Percentiles rank a stretch among this genome's conserved stretches.
These are phyloP conservation scores for Stemphylium beticola DNA, from an alignment of 2,329 filamentous ascomycete genomes.

Conservation along the genomic window DNA sequence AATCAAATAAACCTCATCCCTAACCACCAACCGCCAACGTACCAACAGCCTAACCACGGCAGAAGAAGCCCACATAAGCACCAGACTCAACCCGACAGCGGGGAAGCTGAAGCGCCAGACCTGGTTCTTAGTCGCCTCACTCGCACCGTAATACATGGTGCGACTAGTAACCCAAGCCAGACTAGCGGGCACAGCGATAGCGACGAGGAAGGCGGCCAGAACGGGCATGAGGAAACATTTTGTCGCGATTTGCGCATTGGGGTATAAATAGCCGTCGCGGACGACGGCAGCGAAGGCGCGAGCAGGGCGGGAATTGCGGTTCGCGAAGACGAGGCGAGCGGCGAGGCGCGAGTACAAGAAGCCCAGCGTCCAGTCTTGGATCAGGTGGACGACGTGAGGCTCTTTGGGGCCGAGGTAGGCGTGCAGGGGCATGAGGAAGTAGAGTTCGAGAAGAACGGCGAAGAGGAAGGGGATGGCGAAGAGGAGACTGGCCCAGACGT, in stretches of 20 bases:
- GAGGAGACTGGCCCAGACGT: constrained; percentile 76
- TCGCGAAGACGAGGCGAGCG: constrained; percentile 70
- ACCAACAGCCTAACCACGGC: constrained; percentile 65
- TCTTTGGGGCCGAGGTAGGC: constrained; percentile 65
- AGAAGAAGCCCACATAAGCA: constrained; percentile 59
- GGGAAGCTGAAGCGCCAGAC: constrained; percentile 79
- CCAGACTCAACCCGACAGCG: constrained; percentile 55
- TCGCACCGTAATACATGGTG: constrained; percentile 47
- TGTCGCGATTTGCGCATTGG: constrained; percentile 79
- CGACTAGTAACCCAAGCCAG: constrained; percentile 62
- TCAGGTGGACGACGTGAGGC: constrained; percentile 78
- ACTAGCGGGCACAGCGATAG: constrained; percentile 69
- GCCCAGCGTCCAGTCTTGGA: constrained; percentile 94
- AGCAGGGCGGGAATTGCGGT: constrained; percentile 73
- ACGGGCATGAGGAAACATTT: constrained; percentile 85
- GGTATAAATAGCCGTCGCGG: constrained; percentile 73
- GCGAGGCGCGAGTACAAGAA: constrained; percentile 87
- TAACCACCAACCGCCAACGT: constrained; percentile 79
- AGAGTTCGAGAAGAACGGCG: constrained; percentile 82
- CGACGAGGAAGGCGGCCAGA: constrained; percentile 63
- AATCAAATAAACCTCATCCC: constrained; percentile 95
- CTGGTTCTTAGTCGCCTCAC: constrained; percentile 56
- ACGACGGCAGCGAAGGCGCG: constrained; percentile 76
- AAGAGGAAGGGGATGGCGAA: constrained; percentile 83
- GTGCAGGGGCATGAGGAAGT: constrained; percentile 84